Evolutionary conservation across 768 basidiomycete species (phyloP), one percentile per base, ranked within the genome.

Genomic region (Rossbeevera mucosa): DNA sequence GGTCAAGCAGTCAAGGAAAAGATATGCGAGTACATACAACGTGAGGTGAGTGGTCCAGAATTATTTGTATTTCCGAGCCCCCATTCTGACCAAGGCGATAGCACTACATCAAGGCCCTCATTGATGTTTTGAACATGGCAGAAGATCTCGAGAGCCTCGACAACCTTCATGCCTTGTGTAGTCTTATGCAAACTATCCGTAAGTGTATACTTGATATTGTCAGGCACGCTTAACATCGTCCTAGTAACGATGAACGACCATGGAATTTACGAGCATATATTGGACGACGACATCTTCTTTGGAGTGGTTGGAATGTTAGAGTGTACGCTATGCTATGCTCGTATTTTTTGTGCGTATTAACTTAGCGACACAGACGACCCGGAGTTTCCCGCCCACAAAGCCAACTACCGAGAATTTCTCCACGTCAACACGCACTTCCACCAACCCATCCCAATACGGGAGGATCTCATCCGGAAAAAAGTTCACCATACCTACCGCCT

Each of bases 401-500:
- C 95, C 47, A 91, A 93, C 62, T 98, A 97, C 68, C 93, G 95
- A 47, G 88, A 94, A 54, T 96, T 97, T 66, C 82, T 97, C 31
- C 78, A 83, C 47, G 79, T 88, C 60, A 85, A 82, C 9, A 79
- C 89, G n/a, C 83, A 80, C 50, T 97, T 91, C 71, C 88, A 91
- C 62, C 85, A 95, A 70, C 93, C 94, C 42, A 85, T 98, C 57
- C 78, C 81, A 26, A 88, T 98, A 64, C 80, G 80, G 40, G 91
- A 95, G 60, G 70, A 77, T 18, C 59, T 68, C 41, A 86, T 96
- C 42, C 85, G 88, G 62, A 80, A 80, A 52, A 97, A 97, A 72
- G 88, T 98, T 24, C 95, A 97, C 70, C 93, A 96, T 65, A 97
- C 94, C 3, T 97, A 97, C 68, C 91, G 96, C 18, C 80, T 99